Conservation (phyloP, 2,329 filamentous ascomycete genomes). For the Trichoderma citrinoviride region DNA sequence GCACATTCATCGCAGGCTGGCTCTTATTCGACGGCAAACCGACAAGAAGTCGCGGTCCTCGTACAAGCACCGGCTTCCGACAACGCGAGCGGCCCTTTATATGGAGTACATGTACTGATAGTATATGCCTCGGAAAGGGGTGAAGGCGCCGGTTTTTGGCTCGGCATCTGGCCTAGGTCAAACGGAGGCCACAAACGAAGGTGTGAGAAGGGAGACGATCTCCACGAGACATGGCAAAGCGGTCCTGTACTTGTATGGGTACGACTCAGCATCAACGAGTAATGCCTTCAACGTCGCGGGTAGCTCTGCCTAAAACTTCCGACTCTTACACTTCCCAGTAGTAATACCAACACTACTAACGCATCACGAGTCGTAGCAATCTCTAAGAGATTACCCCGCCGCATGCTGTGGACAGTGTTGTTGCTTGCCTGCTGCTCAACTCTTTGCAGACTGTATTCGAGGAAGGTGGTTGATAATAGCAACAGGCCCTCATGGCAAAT, state of each 20-base stretch:
- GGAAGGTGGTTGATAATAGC: background rate
- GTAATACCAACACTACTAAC: too few relatives aligned
- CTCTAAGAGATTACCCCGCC: too few relatives aligned
- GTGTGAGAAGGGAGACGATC: background rate
- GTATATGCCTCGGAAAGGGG: conserved; percentile 2
- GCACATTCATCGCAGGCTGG: conserved; percentile 19
- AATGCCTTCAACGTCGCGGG: background rate
- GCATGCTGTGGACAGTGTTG: too few relatives aligned
- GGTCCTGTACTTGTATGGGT: background rate
- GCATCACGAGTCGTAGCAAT: too few relatives aligned
- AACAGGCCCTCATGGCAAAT: background rate
- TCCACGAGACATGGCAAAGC: background rate
- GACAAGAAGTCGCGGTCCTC: background rate
- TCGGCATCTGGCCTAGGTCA: background rate
- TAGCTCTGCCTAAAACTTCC: background rate
- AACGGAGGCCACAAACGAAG: background rate
- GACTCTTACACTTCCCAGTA: too few relatives aligned
- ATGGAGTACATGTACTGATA: too few relatives aligned
- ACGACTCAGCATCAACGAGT: background rate
- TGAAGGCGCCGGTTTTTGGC: background rate
- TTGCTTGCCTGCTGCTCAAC: background rate
- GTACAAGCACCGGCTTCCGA: background rate
- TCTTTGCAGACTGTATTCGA: background rate
- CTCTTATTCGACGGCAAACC: conserved; percentile 20
- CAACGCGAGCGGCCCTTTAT: background rate